Evolutionary conservation across 2,329 filamentous ascomycete species (phyloP).

Genomic region (Mollisia scopiformis): DNA sequence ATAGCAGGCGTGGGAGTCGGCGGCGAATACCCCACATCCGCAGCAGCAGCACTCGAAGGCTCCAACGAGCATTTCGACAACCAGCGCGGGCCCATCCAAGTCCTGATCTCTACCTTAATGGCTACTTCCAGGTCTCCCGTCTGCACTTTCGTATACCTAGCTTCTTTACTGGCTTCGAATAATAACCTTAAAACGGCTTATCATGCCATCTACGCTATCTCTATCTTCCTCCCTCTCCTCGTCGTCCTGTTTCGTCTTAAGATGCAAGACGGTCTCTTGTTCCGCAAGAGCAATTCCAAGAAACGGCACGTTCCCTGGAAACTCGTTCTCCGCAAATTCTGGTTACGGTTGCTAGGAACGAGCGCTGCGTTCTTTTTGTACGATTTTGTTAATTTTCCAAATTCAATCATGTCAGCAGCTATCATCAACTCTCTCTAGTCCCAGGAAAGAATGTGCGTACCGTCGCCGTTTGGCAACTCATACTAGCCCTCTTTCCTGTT

Average conservation of each 20-base stretch:
- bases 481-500: constrained; percentile 38
- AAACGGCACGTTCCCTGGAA: constrained; percentile 33
- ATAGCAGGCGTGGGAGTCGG: constrained; percentile 42
- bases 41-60: constrained; percentile 41
- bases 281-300: constrained; percentile 39
- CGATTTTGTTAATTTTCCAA: constrained; percentile 43
- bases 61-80: constrained; percentile 33
- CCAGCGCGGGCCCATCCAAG: constrained; percentile 39
- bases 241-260: constrained; percentile 39
- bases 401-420: constrained; percentile 40
- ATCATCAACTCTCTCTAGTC: constrained; percentile 40
- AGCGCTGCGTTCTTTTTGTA: constrained; percentile 41
- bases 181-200: constrained; percentile 37
- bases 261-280: constrained; percentile 40
- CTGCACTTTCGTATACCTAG: constrained; percentile 40
- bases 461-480: constrained; percentile 40
- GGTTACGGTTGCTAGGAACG: constrained; percentile 35
- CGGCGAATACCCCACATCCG: constrained; percentile 42
- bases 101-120: constrained; percentile 41
- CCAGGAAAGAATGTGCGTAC: constrained; percentile 37
- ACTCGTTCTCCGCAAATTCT: constrained; percentile 34
- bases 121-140: constrained; percentile 38
- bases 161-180: constrained; percentile 39
- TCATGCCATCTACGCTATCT: constrained; percentile 38
- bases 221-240: constrained; percentile 37